Conservation (phyloP, 495 filamentous ascomycete species). For the Aspergillus bridgeri region DNA sequence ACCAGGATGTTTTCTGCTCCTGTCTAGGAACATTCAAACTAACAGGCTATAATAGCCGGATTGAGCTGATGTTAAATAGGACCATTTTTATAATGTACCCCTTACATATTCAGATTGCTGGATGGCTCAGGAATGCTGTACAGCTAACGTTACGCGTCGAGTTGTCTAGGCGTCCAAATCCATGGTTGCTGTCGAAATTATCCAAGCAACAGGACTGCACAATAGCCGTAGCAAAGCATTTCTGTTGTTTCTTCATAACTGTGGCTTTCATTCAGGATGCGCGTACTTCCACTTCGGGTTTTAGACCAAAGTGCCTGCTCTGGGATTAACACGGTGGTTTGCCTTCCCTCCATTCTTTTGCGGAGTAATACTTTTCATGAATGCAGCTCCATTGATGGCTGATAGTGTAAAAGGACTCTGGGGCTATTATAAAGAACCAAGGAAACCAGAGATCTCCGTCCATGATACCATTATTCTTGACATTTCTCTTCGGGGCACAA, state of each 20-base stretch:
- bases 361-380: not conserved
- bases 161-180: not conserved
- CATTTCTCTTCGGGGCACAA: not conserved
- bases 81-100: not conserved
- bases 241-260: not conserved
- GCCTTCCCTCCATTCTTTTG: not conserved
- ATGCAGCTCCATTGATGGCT: not conserved
- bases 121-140: not conserved
- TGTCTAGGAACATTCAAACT: too few species aligned
- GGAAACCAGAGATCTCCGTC: not conserved
- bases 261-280: conserved; percentile 1
- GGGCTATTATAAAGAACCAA: not conserved
- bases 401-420: not conserved
- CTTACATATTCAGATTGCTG: not conserved
- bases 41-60: too few species aligned
- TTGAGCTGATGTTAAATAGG: too few species aligned
- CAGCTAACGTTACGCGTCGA: not conserved
- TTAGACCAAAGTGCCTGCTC: not conserved
- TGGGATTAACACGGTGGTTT: not conserved
- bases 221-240: not conserved
- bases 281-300: not conserved
- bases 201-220: not conserved
- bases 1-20: too few species aligned
- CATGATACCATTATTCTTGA: not conserved
- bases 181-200: not conserved